These are phyloP conservation scores for Alternaria triticina DNA, from an alignment of 2,329 filamentous ascomycete species.

Conservation along the genomic window DNA sequence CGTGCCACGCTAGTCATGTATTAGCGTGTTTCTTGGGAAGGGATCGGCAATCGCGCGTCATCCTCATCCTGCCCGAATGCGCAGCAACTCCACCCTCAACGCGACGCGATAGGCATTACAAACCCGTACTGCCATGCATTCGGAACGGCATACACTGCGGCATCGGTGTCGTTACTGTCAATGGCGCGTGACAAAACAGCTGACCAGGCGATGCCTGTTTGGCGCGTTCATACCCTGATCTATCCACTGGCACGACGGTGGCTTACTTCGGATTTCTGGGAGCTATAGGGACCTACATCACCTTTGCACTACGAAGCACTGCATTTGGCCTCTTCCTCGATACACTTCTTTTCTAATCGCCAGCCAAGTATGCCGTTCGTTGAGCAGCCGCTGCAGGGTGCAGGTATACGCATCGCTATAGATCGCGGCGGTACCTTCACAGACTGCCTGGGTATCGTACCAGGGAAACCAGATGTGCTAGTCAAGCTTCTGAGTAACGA, in stretches of 20 bases:
- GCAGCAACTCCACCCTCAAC: background rate
- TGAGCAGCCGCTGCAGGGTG: slow-evolving; percentile 3
- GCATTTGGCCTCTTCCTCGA: background rate
- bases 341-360: too few species aligned
- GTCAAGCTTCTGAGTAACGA: slow-evolving; percentile 40
- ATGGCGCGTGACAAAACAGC: background rate
- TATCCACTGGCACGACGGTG: background rate
- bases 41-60: slow-evolving; percentile 3
- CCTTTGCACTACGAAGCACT: too few species aligned
- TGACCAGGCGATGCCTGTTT: background rate
- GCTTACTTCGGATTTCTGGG: too few species aligned
- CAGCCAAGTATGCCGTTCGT: slow-evolving; percentile 13
- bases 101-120: background rate
- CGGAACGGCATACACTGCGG: background rate
- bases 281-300: too few species aligned
- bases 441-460: slow-evolving; percentile 27
- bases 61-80: background rate
- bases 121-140: background rate
- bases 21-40: background rate
- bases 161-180: background rate
- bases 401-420: slow-evolving; percentile 23
- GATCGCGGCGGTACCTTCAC: slow-evolving; percentile 42
- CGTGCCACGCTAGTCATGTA: background rate
- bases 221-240: background rate
- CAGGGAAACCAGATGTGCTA: slow-evolving; percentile 32